phyloP scores from a whole-genome alignment of 306 rosid genomes.

The Cyclanthera cordifolia region DNA sequence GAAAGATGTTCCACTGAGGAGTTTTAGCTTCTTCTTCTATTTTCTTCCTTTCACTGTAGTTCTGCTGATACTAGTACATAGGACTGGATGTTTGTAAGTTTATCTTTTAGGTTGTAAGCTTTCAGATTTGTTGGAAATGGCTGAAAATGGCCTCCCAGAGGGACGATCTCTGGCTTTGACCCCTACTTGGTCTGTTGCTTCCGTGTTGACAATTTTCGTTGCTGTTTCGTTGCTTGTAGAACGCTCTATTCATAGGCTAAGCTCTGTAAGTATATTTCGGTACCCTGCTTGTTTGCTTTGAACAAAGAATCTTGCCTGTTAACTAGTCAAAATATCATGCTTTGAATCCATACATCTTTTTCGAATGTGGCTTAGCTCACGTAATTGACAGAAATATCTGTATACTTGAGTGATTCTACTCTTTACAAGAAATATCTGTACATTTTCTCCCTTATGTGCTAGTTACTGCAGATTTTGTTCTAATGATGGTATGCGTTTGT shows the following conservation, averaged over 20 bases:
- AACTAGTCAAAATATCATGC: neutral
- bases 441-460: neutral
- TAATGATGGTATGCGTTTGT: conserved; percentile 3
- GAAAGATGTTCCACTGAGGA: conserved; percentile 3
- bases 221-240: conserved; percentile 88
- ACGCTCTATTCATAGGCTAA: conserved; percentile 69
- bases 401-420: neutral
- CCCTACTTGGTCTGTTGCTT: conserved; percentile 98
- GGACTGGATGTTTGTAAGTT: neutral
- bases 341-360: neutral
- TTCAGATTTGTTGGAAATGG: conserved; percentile 34
- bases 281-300: conserved; percentile 2
- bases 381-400: neutral
- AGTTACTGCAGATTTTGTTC: neutral
- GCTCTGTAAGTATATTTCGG: conserved; percentile 29
- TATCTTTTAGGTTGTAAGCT: neutral
- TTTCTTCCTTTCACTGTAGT: neutral
- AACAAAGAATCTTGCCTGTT: neutral
- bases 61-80: neutral
- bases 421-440: no score
- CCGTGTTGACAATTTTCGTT: conserved; percentile 76
- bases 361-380: neutral
- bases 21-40: neutral
- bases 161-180: conserved; percentile 88
- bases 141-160: conserved; percentile 34